Evolutionary conservation across 306 rosid species (phyloP), one percentile per base, ranked within the genome.

Genomic region (Pterocarpus macrocarpus): DNA sequence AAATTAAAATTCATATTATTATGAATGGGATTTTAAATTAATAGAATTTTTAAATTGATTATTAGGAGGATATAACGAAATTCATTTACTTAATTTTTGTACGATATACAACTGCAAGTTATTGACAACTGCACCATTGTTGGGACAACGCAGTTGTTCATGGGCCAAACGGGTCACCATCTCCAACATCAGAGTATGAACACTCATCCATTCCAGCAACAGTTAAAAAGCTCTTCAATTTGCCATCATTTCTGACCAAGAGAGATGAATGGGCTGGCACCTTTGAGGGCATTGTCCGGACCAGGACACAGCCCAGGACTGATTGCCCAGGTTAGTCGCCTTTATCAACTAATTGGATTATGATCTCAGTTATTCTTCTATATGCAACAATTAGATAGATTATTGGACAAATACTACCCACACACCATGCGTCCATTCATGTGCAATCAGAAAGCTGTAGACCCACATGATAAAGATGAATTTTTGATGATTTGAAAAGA

Each of bases 251-350:
- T 72, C 88, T 95, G 28, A 95, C 97, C 15, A 87, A 88, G 68
- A 87, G 98, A 84, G 98, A 91, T 76, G 87, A 59, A 73, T 95
- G 97, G 97, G 98, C 97, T 34, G 95, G 91, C 36, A 91, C 98
- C 53, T 95, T 95, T 50, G 95, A 95, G 73, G 81, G 72, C 76
- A 84, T 95, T 74, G 83, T 95, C 5, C 90, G 83, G 66, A 87
- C 77, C 33, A 79, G 86, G 74, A 84, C 85, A 11, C 39, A 90
- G 47, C 97, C 99, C 8, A 90, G 99, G 76, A 91, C 94, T 33
- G 97, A 93, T 71, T 93, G 99, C 83, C 99, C 99, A 36, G 93
- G 99, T 93, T 81, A 73, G 85, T 83, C 32, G 1, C 74, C 57
- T 66, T 70, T 3, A 39, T 72, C 79, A 50, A 13, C 28, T 78